Base-by-base conservation (phyloP, 1,284 basidiomycete genomes). In the Neolentinus lepideus region DNA sequence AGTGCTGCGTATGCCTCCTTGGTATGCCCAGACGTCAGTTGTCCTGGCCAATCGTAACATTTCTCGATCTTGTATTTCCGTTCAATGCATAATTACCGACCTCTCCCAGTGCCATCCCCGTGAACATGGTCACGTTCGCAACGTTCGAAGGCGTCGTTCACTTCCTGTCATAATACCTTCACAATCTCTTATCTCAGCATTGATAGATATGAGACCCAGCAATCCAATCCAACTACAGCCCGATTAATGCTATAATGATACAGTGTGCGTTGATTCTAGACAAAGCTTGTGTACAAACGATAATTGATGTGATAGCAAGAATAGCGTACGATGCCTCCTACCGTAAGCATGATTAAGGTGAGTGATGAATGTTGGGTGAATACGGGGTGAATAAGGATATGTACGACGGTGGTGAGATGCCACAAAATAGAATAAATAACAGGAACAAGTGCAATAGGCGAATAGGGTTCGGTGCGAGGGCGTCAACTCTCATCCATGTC, bases 71-170 rank as follows among this genome's bases (percentile, higher is more conserved):
- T 29, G 16, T 26, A 52, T 19, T 14, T 45, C 10, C 29, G 19
- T 14, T 48, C 50, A 33, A 25, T 57, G 11, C n/a, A 26, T 35
- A 9, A 10, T 48, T 12, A 12, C 14, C n/a, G 26, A 24, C 31
- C 16, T 26, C 9, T 14, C 14, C 51, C 51, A 75, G 75, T 25
- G 72, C 75, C n/a, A 67, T 75, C 14, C 80, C 81, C 3, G 80
- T 80, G n/a, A 82, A 83, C 59, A 79, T 81, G 68, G 79, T 76
- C 24, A 80, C 76, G 0, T 83, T 83, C 63, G 73, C 71, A 11
- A 75, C 77, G 1, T 83, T 80, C 56, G 81, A 83, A 59, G 63
- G 66, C 1, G 67, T 77, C n/a, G 70, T 76, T 8, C 68, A 69
- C 52, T 57, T 68, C 1, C 66, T 71, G 43, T 69, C 70, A 21